Conservation (phyloP, 177 flowering plant species). For the Vitis hybrid region DNA sequence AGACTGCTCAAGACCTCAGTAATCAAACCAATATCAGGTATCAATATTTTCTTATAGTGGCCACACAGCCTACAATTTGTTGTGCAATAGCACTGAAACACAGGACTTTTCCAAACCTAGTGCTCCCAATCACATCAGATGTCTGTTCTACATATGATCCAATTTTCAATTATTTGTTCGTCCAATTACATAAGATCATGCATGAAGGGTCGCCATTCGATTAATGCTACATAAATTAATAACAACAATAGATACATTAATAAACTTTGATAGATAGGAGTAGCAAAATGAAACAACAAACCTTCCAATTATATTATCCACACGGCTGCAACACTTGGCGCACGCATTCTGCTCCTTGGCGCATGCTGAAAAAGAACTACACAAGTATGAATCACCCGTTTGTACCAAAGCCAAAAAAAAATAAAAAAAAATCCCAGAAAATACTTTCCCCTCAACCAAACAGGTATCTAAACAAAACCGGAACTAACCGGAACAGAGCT, state of each 20-base stretch:
- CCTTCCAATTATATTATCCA: constrained; percentile 75
- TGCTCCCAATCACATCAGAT: too few species aligned
- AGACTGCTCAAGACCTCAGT: too few species aligned
- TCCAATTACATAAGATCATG: too few species aligned
- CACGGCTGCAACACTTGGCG: constrained; percentile 82
- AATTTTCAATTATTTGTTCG: too few species aligned
- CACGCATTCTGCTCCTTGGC: constrained; percentile 86
- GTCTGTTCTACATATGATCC: too few species aligned
- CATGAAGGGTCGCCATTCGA: too few species aligned
- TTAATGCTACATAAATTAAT: too few species aligned
- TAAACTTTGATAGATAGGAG: background rate
- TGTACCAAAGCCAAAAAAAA: background rate
- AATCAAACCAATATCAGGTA: too few species aligned
- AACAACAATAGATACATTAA: background rate
- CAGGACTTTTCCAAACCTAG: too few species aligned
- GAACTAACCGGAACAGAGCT: constrained; percentile 69
- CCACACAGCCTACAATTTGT: too few species aligned
- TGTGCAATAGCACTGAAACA: too few species aligned
- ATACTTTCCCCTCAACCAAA: background rate
- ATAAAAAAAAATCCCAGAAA: background rate
- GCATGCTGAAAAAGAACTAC: constrained; percentile 49
- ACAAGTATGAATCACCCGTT: background rate
- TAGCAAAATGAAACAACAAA: constrained; percentile 7
- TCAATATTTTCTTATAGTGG: too few species aligned
- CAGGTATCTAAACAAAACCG: background rate